Conservation (phyloP, 306 rosid genomes). For the Geum urbanum region DNA sequence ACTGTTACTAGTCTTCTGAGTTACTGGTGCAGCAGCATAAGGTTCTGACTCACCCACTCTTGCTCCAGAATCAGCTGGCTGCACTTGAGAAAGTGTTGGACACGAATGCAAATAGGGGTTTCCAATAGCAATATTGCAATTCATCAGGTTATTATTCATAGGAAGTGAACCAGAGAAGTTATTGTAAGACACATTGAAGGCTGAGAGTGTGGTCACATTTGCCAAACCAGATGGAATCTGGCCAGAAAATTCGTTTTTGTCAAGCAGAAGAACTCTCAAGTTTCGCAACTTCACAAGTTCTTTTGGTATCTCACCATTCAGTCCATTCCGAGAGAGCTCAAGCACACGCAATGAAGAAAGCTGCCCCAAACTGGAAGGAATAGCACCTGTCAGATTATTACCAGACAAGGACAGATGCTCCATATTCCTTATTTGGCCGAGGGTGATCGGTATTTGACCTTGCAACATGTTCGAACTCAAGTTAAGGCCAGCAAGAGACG, state of each 20-base stretch:
- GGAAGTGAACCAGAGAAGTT: slow-evolving; percentile 86
- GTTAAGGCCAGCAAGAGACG: slow-evolving; percentile 61
- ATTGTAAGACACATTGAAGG: slow-evolving; percentile 83
- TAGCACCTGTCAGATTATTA: slow-evolving; percentile 55
- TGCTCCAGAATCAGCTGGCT: slow-evolving; percentile 53
- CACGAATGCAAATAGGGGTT: slow-evolving; percentile 63
- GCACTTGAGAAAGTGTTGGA: slow-evolving; percentile 35
- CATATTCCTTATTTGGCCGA: slow-evolving; percentile 54
- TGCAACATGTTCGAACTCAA: slow-evolving; percentile 62
- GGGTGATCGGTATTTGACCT: slow-evolving; percentile 53
- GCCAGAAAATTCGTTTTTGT: slow-evolving; percentile 72
- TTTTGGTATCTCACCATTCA: slow-evolving; percentile 74
- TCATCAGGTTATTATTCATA: slow-evolving; percentile 47
- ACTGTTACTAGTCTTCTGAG: slow-evolving; percentile 22
- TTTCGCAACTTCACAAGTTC: slow-evolving; percentile 54
- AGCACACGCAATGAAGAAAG: slow-evolving; percentile 54
- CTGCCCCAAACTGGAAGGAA: slow-evolving; percentile 66
- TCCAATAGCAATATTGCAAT: slow-evolving; percentile 75
- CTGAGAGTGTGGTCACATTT: slow-evolving; percentile 54
- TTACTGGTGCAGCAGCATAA: slow-evolving; percentile 35
- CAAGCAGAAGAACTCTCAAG: slow-evolving; percentile 63
- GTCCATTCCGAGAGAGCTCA: slow-evolving; percentile 71
- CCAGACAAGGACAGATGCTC: slow-evolving; percentile 61
- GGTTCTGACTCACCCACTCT: slow-evolving; percentile 29
- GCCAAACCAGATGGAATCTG: slow-evolving; percentile 80